Percentiles rank a stretch among this genome's conserved stretches.
These are phyloP conservation scores for Rutstroemia sp. DNA, from an alignment of 2,329 filamentous ascomycete genomes.

Conservation along the genomic window DNA sequence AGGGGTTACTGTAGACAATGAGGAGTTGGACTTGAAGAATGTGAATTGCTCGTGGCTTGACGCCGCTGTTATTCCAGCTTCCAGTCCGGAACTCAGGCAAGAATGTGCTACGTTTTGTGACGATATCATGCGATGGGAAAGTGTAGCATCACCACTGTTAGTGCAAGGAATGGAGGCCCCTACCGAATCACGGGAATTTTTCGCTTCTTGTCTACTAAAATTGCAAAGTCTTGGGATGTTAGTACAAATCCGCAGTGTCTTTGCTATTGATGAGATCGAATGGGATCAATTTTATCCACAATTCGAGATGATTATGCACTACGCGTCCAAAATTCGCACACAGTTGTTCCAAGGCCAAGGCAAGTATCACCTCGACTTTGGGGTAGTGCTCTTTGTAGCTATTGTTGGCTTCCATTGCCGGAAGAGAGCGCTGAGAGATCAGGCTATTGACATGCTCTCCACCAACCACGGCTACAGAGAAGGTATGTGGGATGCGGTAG, in stretches of 20 bases:
- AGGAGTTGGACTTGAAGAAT: not conserved
- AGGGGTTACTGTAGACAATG: not conserved
- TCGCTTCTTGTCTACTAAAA: slow-evolving; percentile 8
- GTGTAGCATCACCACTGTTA: slow-evolving; percentile 4
- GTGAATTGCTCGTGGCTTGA: not conserved
- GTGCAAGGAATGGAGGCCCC: not conserved
- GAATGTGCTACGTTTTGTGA: slow-evolving; percentile 9
- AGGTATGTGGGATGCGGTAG: slow-evolving; percentile 14
- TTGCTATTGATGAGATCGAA: slow-evolving; percentile 4
- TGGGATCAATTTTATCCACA: slow-evolving; percentile 9
- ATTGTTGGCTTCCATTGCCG: slow-evolving; percentile 11
- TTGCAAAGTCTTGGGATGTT: slow-evolving; percentile 10
- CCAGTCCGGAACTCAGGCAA: not conserved
- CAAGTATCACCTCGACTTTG: slow-evolving; percentile 13
- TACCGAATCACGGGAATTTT: not conserved
- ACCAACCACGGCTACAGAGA: slow-evolving; percentile 9
- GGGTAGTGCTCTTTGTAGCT: slow-evolving; percentile 10
- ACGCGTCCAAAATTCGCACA: slow-evolving; percentile 1
- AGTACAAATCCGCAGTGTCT: slow-evolving; percentile 4
- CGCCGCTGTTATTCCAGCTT: not conserved
- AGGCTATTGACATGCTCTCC: slow-evolving; percentile 5
- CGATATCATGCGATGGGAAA: slow-evolving; percentile 10
- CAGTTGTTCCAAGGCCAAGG: slow-evolving; percentile 1
- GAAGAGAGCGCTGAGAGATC: slow-evolving; percentile 2
- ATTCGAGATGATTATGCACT: slow-evolving; percentile 9